phyloP scores from a whole-genome alignment of 306 rosid species.

The Parietaria judaica region DNA sequence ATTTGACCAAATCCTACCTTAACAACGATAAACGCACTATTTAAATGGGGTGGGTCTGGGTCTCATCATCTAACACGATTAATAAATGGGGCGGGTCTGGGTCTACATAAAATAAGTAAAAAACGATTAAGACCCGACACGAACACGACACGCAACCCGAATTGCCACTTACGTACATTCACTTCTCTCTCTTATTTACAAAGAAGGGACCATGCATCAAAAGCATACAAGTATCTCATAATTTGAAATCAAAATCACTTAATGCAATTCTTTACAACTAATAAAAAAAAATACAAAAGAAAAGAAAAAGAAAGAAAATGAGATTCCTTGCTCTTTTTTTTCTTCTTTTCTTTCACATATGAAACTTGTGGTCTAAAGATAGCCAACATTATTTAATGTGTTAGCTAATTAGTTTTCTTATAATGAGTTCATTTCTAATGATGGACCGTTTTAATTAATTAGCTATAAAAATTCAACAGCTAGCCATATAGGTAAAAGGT shows the following conservation, averaged over 20 bases:
- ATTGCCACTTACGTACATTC: too few species aligned
- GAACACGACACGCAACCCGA: too few species aligned
- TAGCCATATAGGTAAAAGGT: not conserved
- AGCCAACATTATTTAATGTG: not conserved
- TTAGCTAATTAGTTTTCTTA: not conserved
- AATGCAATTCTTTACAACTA: slow-evolving; percentile 42
- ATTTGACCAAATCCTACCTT: too few species aligned
- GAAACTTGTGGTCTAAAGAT: not conserved
- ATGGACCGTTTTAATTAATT: not conserved
- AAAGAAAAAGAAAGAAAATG: slow-evolving; percentile 10
- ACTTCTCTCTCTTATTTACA: not conserved
- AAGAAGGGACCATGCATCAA: slow-evolving; percentile 29
- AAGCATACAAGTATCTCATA: slow-evolving; percentile 38
- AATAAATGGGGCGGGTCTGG: too few species aligned
- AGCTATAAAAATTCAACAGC: not conserved
- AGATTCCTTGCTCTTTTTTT: slow-evolving; percentile 23
- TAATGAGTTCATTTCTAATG: not conserved
- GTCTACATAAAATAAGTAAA: too few species aligned
- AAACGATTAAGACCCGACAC: too few species aligned
- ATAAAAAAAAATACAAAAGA: slow-evolving; percentile 3
- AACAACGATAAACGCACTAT: too few species aligned
- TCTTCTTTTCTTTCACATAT: not conserved
- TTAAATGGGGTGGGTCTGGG: too few species aligned
- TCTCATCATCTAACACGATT: too few species aligned
- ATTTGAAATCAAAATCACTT: slow-evolving; percentile 32